Conservation (phyloP, 306 rosid genomes). For the Malus asiatica region DNA sequence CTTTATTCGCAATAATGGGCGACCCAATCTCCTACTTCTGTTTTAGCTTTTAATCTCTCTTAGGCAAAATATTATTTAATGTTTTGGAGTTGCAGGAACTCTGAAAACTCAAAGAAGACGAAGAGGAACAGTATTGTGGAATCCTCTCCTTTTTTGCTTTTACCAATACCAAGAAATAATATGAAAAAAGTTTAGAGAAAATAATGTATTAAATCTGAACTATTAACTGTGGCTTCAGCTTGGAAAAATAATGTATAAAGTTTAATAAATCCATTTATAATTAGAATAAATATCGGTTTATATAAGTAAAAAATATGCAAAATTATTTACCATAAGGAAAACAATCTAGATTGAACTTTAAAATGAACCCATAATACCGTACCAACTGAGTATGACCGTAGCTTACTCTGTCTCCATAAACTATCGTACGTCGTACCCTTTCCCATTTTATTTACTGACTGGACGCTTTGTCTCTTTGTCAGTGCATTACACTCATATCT, state of each 20-base stretch:
- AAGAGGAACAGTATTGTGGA: neutral
- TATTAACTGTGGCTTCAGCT: neutral
- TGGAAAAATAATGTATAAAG: neutral
- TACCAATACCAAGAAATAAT: neutral
- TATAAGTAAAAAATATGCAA: neutral
- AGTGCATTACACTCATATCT: neutral
- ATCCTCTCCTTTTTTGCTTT: neutral
- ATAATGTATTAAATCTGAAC: neutral
- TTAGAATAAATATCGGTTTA: neutral
- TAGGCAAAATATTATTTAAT: neutral
- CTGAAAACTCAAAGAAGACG: neutral
- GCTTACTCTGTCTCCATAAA: neutral
- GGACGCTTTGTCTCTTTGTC: neutral
- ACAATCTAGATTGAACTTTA: neutral
- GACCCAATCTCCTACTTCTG: neutral
- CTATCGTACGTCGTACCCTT: neutral
- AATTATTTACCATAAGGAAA: neutral
- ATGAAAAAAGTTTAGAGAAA: neutral
- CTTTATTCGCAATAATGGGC: neutral
- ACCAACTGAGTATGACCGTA: neutral
- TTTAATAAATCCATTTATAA: too few relatives aligned
- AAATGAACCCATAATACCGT: neutral
- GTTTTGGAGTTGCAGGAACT: neutral
- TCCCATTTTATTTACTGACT: neutral
- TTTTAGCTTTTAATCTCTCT: neutral